A percentile compares a stretch with the other conserved stretches of the same genome.
phyloP scores from a whole-genome alignment of 106 monocot genomes.

The Dendrobium huoshanense region DNA sequence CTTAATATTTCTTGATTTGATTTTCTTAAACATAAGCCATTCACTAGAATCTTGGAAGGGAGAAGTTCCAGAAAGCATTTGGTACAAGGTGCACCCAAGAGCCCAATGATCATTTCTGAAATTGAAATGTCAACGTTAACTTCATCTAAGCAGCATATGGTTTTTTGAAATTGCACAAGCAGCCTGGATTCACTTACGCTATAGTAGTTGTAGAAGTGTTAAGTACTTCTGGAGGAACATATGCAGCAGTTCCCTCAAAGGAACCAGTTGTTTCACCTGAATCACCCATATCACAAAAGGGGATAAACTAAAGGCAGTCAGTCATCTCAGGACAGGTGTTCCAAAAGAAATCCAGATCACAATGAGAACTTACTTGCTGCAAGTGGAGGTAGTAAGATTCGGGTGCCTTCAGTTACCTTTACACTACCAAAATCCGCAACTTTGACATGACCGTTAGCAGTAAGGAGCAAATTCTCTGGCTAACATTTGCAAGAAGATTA shows the following conservation, averaged over 20 bases:
- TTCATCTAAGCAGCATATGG: background rate
- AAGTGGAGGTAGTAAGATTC: constrained; percentile 42
- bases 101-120: constrained; percentile 97
- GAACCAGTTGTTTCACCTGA: constrained; percentile 75
- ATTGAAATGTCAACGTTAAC: background rate
- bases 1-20: constrained; percentile 67
- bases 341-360: background rate
- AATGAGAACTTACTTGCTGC: constrained; percentile 36
- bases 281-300: constrained; percentile 1
- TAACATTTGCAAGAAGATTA: constrained; percentile 25
- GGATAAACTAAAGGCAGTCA: background rate
- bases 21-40: constrained; percentile 92
- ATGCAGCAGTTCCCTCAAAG: constrained; percentile 93
- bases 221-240: constrained; percentile 90
- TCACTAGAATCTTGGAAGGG: constrained; percentile 92
- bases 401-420: constrained; percentile 37
- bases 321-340: background rate
- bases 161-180: background rate
- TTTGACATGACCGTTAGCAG: constrained; percentile 62
- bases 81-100: constrained; percentile 95
- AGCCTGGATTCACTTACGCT: constrained; percentile 46
- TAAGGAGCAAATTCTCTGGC: constrained; percentile 81
- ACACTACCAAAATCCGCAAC: constrained; percentile 76
- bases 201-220: constrained; percentile 71
- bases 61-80: constrained; percentile 92